Evolutionary conservation across 495 filamentous ascomycete species (phyloP), one percentile per base, ranked within the genome.

Genomic region (Penicillium dipodomyicola): DNA sequence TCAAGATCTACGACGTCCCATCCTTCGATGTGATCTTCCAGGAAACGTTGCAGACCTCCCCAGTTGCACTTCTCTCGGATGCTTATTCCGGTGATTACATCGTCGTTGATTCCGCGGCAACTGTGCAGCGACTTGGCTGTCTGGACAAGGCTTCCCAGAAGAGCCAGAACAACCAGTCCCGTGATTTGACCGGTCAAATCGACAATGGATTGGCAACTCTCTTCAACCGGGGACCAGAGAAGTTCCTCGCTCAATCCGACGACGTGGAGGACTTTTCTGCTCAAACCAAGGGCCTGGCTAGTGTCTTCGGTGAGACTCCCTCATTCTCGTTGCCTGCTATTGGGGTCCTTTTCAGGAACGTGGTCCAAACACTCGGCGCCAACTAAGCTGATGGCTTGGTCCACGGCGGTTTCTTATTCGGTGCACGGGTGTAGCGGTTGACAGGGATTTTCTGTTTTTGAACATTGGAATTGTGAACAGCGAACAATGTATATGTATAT

Each of bases 261-360:
- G 72, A 72, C 12, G 66, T 75, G 20, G 73, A 79, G 30, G 66
- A 74, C 11, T 80, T 77, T 3, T 78, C 87, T 22, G 79, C 89
- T 22, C 73, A 84, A 29, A 77, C 78, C 40, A 85, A 90, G 62
- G 83, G 82, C 57, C 72, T 96, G 47, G 80, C 87, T 12, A 78
- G 82, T 57, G 79, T 95, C 9, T 94, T 96, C 67, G 85, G 91
- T 53, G 79, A 80, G 32, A 85, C 82, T 2, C 86, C 89, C 23
- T 80, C 89, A 7, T 90, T 86, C 71, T 86, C 87, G 10, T 78
- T 94, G 72, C 89, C 90, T 27, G 83, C 89, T 39, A 84, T 94
- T 41, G 81, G 83, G 50, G 85, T 91, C 50, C 75, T 95, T 63
- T 95, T 96, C 67, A 82, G 86, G 59, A 83, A 85, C 53, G 87